A percentile compares a stretch with the other conserved stretches of the same genome.
These are phyloP conservation scores for Arxiozyma telluris DNA, from an alignment of 1,139 yeast genomes.

Conservation along the genomic window DNA sequence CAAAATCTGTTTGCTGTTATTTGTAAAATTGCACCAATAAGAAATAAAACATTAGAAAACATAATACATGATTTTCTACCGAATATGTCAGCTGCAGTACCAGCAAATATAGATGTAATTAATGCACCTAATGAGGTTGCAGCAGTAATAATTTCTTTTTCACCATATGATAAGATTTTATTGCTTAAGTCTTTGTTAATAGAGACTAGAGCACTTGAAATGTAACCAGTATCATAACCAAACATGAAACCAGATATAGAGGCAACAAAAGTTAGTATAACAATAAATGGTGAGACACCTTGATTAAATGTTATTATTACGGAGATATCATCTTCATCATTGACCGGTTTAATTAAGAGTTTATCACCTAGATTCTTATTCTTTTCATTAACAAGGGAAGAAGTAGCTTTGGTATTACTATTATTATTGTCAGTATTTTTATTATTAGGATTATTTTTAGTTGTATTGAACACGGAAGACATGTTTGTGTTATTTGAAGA, in stretches of 20 bases:
- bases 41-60: slow-evolving; percentile 69
- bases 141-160: slow-evolving; percentile 85
- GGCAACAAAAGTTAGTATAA: slow-evolving; percentile 64
- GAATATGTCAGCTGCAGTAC: slow-evolving; percentile 65
- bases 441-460: not conserved
- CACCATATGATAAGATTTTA: slow-evolving; percentile 52
- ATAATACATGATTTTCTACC: slow-evolving; percentile 79
- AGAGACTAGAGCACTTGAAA: slow-evolving; percentile 82
- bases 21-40: slow-evolving; percentile 77
- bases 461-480: not conserved
- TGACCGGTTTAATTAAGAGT: slow-evolving; percentile 31
- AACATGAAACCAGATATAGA: slow-evolving; percentile 93
- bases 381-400: not conserved
- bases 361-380: slow-evolving; percentile 13
- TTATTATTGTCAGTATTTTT: not conserved
- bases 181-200: slow-evolving; percentile 65
- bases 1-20: slow-evolving; percentile 71
- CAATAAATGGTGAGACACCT: slow-evolving; percentile 54
- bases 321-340: slow-evolving; percentile 37
- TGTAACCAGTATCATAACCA: slow-evolving; percentile 95
- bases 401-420: not conserved
- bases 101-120: slow-evolving; percentile 67
- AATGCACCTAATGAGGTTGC: slow-evolving; percentile 92
- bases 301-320: slow-evolving; percentile 36
- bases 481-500: not conserved